phyloP scores from a whole-genome alignment of 2,329 filamentous ascomycete species.

The Knoxdaviesia proteae region DNA sequence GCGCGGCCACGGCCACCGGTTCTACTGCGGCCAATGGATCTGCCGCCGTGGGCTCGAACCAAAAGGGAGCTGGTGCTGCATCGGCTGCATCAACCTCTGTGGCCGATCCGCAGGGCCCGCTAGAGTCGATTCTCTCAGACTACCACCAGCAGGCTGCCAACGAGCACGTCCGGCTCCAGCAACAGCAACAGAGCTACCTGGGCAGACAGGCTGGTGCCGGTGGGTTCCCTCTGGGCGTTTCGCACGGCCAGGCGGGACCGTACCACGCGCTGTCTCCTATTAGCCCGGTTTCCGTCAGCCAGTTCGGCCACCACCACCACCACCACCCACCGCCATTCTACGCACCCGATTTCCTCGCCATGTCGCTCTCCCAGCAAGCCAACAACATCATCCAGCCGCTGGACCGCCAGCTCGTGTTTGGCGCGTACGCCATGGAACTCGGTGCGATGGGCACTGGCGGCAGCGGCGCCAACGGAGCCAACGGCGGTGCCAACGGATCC shows the following conservation, averaged over 20 bases:
- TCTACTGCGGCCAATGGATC: conserved; percentile 3
- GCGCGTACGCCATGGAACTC: conserved; percentile 40
- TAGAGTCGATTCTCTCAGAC: too few species aligned
- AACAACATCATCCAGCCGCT: conserved; percentile 42
- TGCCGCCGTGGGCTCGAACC: neutral
- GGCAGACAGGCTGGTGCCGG: conserved; percentile 1
- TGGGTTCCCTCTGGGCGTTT: conserved; percentile 18
- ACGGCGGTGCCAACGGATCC: too few species aligned
- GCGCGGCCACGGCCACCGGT: conserved; percentile 5
- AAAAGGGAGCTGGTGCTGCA: too few species aligned
- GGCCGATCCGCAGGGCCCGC: too few species aligned
- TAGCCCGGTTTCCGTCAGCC: conserved; percentile 23
- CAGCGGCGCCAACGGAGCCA: neutral
- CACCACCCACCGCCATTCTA: conserved; percentile 21
- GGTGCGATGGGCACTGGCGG: conserved; percentile 12
- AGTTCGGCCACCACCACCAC: conserved; percentile 16
- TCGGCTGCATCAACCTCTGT: too few species aligned
- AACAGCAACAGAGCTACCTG: too few species aligned
- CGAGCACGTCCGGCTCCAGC: too few species aligned
- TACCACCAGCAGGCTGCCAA: too few species aligned
- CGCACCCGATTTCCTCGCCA: conserved; percentile 29
- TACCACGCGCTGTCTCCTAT: conserved; percentile 31
- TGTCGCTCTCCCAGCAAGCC: conserved; percentile 26
- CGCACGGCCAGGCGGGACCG: conserved; percentile 18
- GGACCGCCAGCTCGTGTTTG: conserved; percentile 57